These are phyloP conservation scores for Stromatinia cepivora DNA, from an alignment of 2,329 filamentous ascomycete genomes.

Conservation along the genomic window DNA sequence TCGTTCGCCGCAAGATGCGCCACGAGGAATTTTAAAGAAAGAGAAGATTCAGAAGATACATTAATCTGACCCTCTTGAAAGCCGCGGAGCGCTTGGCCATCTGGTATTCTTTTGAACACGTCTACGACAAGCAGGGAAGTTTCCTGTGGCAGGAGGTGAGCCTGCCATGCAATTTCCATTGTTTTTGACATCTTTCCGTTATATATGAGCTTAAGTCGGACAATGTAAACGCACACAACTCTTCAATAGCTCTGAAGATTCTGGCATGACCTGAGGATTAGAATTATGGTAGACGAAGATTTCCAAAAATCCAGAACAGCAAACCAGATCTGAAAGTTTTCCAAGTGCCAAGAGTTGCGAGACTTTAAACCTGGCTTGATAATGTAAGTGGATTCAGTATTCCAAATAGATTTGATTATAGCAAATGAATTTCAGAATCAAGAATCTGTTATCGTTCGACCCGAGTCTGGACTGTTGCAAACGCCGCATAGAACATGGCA, in stretches of 20 bases:
- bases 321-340: background rate
- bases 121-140: conserved; percentile 4
- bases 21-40: background rate
- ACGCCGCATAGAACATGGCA: background rate
- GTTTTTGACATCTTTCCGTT: background rate
- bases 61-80: background rate
- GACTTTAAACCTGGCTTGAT: background rate
- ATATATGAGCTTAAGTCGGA: background rate
- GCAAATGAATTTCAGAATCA: background rate
- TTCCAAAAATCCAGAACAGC: background rate
- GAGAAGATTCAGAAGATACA: background rate
- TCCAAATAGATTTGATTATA: background rate
- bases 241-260: background rate
- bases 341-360: background rate
- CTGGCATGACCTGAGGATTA: background rate
- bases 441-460: background rate
- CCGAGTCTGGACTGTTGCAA: background rate
- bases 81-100: background rate
- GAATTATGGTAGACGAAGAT: background rate
- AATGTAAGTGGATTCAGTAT: background rate
- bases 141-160: background rate
- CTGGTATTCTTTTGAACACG: background rate
- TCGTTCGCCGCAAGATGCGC: background rate
- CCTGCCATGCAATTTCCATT: background rate
- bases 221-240: background rate